phyloP scores from a whole-genome alignment of 495 filamentous ascomycete species.

The Oidiodendron maius region DNA sequence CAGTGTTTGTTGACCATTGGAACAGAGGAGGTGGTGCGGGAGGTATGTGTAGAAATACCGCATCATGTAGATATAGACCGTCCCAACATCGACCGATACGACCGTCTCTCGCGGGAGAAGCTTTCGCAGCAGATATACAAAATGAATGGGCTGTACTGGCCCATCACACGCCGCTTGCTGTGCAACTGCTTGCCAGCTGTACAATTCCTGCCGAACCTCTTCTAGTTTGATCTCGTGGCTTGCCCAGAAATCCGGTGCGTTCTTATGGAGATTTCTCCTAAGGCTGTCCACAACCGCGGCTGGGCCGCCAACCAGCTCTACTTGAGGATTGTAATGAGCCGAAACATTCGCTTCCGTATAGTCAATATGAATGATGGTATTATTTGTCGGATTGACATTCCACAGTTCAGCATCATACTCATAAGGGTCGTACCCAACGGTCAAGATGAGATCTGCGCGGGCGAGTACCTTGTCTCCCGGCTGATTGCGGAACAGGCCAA shows the following conservation, averaged over 20 bases:
- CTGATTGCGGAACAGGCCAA: slow-evolving; percentile 36
- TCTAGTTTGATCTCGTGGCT: no score
- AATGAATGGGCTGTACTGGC: slow-evolving; percentile 29
- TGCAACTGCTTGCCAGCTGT: slow-evolving; percentile 1
- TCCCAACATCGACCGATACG: slow-evolving; percentile 30
- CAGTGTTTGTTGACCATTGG: slow-evolving; percentile 35
- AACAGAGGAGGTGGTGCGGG: slow-evolving; percentile 29
- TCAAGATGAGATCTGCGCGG: slow-evolving; percentile 29
- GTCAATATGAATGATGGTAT: slow-evolving; percentile 30
- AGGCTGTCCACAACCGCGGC: slow-evolving; percentile 8
- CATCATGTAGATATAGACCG: slow-evolving; percentile 35
- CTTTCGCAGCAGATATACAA: slow-evolving; percentile 28
- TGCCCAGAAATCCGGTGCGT: no score
- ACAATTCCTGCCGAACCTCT: neutral
- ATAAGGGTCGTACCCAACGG: slow-evolving; percentile 32
- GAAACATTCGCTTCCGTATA: slow-evolving; percentile 22
- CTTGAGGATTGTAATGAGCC: slow-evolving; percentile 24
- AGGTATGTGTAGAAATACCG: slow-evolving; percentile 32
- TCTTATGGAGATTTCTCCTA: slow-evolving; percentile 7
- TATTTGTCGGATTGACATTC: slow-evolving; percentile 23
- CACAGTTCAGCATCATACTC: slow-evolving; percentile 32
- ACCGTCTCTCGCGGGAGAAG: slow-evolving; percentile 23
- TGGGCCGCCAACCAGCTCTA: slow-evolving; percentile 29
- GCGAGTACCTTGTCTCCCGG: slow-evolving; percentile 30
- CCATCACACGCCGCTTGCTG: neutral